These are phyloP conservation scores for Platismatia glauca DNA, from an alignment of 495 filamentous ascomycete genomes.

Conservation along the genomic window DNA sequence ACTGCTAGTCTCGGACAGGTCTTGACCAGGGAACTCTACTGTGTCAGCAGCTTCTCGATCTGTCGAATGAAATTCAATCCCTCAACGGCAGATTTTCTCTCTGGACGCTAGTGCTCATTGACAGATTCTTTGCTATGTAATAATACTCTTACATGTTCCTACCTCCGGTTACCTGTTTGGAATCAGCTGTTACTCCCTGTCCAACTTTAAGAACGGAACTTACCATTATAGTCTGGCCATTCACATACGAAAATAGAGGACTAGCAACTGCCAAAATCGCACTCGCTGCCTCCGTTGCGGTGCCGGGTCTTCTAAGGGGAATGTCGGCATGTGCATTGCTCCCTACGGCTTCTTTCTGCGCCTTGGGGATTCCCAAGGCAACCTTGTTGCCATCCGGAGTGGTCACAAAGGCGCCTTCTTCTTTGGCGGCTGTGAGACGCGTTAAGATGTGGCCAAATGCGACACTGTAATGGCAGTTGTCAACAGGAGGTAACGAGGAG, in stretches of 20 bases:
- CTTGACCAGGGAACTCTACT: not conserved
- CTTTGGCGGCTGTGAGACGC: constrained; percentile 69
- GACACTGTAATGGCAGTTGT: constrained; percentile 28
- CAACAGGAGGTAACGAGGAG: not conserved
- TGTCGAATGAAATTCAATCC: not conserved
- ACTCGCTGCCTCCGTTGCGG: constrained; percentile 68
- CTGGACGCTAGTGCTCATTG: not conserved
- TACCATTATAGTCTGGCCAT: constrained; percentile 62
- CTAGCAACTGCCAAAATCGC: constrained; percentile 72
- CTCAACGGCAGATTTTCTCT: not conserved
- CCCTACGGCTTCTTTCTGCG: constrained; percentile 35
- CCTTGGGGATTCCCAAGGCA: constrained; percentile 63
- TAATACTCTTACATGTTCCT: constrained; percentile 56
- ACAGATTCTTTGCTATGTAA: not conserved
- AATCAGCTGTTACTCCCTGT: not conserved
- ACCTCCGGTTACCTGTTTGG: constrained; percentile 62
- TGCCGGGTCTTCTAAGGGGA: constrained; percentile 64
- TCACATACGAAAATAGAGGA: constrained; percentile 72
- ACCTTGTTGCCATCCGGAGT: constrained; percentile 69
- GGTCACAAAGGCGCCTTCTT: constrained; percentile 66
- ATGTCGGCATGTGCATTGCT: constrained; percentile 54
- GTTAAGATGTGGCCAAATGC: constrained; percentile 76
- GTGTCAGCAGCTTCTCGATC: not conserved
- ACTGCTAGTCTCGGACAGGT: not conserved
- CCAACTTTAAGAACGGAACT: not conserved